Base-by-base conservation (phyloP, 306 rosid species). In the Argentina anserina region DNA sequence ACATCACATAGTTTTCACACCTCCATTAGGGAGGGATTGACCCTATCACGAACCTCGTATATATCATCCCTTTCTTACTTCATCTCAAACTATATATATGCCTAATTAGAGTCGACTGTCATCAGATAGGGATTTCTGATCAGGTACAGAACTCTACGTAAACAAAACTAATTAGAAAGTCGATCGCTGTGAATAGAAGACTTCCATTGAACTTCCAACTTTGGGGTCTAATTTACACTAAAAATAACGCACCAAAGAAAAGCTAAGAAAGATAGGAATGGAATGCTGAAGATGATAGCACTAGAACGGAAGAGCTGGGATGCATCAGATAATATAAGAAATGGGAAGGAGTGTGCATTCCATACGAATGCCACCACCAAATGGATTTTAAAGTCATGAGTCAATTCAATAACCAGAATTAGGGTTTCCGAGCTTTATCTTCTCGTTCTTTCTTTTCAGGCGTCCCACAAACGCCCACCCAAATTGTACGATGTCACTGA, bases 221-320 rank as follows among this genome's bases (percentile, higher is more conserved):
- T 49, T 4, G n/a, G 26, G 26, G 20, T 15, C 9, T 23, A 60
- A 7, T 21, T 37, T 21, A 15, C 20, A 9, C 15, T 15, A 56
- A 26, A 56, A 25, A 26, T 23, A 36, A 26, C 53, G 53, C 26
- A 56, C 26, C 12, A 26, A 56, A 40, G 29, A 15, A 59, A 55
- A 46, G 60, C 28, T 15, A n/a, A 31, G 41, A 33, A 33, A 26
- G 8, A 26, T 11, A 8, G 20, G 29, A 78, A 79, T 89, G 93
- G 96, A 83, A 80, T 84, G 90, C 78, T 87, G 93, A 84, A 85
- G 84, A 86, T 84, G 97, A 91, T 76, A 68, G 85, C 97, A 91
- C 86, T 52, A 46, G 66, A 68, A 75, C 50, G 72, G 29, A 72
- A 67, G 64, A 82, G 81, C 79, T 85, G 87, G 72, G 69, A 42